phyloP scores from a whole-genome alignment of 1,284 basidiomycete genomes.

The Austropuccinia psidii region DNA sequence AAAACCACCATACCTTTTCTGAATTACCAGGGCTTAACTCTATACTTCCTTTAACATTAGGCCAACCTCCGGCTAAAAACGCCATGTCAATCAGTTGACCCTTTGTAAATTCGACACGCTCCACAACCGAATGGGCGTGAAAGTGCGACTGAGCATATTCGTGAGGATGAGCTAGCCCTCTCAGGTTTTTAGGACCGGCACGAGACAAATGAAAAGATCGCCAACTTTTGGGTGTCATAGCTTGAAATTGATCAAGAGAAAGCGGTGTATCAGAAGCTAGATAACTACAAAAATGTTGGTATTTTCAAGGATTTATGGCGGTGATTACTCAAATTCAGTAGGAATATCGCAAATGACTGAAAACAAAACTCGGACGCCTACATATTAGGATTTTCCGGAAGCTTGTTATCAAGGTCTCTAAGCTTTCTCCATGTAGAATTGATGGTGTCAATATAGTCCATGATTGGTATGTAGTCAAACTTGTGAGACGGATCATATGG shows the following conservation, averaged over 20 bases:
- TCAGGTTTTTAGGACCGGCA: neutral
- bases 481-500: slow-evolving; percentile 24
- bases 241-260: neutral
- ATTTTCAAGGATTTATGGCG: neutral
- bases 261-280: slow-evolving; percentile 34
- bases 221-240: slow-evolving; percentile 9
- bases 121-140: slow-evolving; percentile 9
- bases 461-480: slow-evolving; percentile 32
- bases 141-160: slow-evolving; percentile 35
- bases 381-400: slow-evolving; percentile 32
- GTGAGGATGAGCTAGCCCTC: slow-evolving; percentile 25
- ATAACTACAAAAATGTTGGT: neutral
- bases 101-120: slow-evolving; percentile 14
- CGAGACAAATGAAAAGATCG: slow-evolving; percentile 28
- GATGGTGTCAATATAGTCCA: slow-evolving; percentile 20
- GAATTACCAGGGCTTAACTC: neutral
- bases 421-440: slow-evolving; percentile 30
- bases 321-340: no score
- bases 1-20: neutral
- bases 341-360: no score
- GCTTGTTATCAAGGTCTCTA: neutral
- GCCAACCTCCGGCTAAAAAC: slow-evolving; percentile 27
- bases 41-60: neutral
- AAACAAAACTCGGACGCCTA: no score
- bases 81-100: slow-evolving; percentile 35